Evolutionary conservation across 345 rosid species (phyloP), one percentile per base, ranked within the genome.

Genomic region (Murraya paniculata): DNA sequence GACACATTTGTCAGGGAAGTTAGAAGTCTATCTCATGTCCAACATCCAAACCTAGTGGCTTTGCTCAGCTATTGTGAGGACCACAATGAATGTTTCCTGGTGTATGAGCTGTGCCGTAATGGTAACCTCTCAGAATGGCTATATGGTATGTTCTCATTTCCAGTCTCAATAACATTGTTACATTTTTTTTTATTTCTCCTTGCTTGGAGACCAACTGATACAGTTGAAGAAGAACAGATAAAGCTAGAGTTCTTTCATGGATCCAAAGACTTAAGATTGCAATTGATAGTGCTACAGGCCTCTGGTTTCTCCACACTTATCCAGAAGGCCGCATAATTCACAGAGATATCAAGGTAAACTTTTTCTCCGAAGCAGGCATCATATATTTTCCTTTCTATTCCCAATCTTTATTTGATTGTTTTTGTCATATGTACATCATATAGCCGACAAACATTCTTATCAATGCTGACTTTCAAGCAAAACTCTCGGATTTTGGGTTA

Each of bases 41-140:
- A 35, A 77, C 91, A 91, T 80, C 91, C 92, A 0, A 89, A 89
- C 70, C 91, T 89, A 9, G 90, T 91, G 53, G 82, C 87, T 79
- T 78, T 91, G 74, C 57, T 86, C 3, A 90, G 94, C n/a, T 83
- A 80, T 56, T 87, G 87, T 66, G 84, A 87, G 87, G 81, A 78
- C 31, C 76, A 87, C 27, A 87, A 89, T 45, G 90, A 88, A 68
- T 83, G 84, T 58, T 91, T 89, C 79, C 84, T 89, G 7, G 87
- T 89, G 61, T 90, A 88, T 24, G 89, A 91, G 84, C 78, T 89
- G 14, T 89, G 94, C 76, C 82, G 74, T 74, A 82, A 86, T 30
- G 91, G 94, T 24, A 89, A 88, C 77, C 85, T 89, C 74, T 85
- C 92, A 24, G 87, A 83, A 60, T 91, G 94, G 94, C 78, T 91